Conservation (phyloP, 441 rosid species). For the Gossypium schwendimanii region DNA sequence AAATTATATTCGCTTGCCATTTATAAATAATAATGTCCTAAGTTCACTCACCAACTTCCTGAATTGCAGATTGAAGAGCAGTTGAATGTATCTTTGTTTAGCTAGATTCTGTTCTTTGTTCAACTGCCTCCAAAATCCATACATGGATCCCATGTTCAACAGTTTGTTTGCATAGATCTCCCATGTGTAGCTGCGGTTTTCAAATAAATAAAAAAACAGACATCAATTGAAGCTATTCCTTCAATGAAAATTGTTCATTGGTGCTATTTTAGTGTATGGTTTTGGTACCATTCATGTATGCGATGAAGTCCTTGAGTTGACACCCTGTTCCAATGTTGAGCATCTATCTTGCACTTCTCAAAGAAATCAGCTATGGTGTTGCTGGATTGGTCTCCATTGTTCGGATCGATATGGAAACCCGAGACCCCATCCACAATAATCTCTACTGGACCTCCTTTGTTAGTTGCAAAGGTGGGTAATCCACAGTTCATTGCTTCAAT, state of each 20-base stretch:
- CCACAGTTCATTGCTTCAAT: conserved; percentile 97
- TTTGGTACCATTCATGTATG: conserved; percentile 60
- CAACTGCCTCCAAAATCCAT: conserved; percentile 74
- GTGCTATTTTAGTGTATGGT: not conserved
- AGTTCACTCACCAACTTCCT: conserved; percentile 49
- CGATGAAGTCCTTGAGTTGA: conserved; percentile 64
- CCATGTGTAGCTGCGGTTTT: conserved; percentile 77
- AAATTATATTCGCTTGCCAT: not conserved
- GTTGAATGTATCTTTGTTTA: conserved; percentile 59
- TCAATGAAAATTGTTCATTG: not conserved
- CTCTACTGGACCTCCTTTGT: conserved; percentile 93
- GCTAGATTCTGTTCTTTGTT: conserved; percentile 71
- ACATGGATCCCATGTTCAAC: conserved; percentile 74
- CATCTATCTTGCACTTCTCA: conserved; percentile 50
- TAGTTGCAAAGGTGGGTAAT: conserved; percentile 81
- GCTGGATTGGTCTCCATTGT: conserved; percentile 69
- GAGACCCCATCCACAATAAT: conserved; percentile 80
- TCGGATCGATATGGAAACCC: conserved; percentile 83
- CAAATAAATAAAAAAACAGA: not conserved
- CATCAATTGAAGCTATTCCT: not conserved
- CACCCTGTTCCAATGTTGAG: conserved; percentile 50
- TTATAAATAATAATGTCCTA: not conserved
- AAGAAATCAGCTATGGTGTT: conserved; percentile 71
- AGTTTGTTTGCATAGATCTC: conserved; percentile 68
- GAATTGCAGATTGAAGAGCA: conserved; percentile 66